These are phyloP conservation scores for Trichosporon sp. DNA, from an alignment of 1,284 basidiomycete species.

Conservation along the genomic window DNA sequence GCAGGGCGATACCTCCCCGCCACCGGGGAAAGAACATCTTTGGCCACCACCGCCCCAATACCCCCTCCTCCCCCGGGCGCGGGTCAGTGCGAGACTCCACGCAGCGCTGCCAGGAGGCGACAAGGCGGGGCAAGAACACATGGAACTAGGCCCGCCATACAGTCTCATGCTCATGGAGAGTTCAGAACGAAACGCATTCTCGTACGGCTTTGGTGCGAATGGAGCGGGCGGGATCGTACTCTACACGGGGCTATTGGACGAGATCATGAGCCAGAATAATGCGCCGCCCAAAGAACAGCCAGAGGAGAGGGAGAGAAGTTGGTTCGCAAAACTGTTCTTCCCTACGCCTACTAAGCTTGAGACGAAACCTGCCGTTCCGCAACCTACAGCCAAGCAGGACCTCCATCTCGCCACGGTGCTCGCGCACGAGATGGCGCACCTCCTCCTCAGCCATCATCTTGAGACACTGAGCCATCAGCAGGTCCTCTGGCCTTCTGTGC, in stretches of 20 bases:
- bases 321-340: constrained; percentile 21
- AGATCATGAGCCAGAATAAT: constrained; percentile 57
- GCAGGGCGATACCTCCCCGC: background rate
- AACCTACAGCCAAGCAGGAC: constrained; percentile 72
- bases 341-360: too few species aligned
- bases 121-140: constrained; percentile 33
- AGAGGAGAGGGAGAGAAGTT: constrained; percentile 7
- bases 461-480: constrained; percentile 77
- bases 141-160: constrained; percentile 69
- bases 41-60: constrained; percentile 38
- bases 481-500: constrained; percentile 69
- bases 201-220: constrained; percentile 82
- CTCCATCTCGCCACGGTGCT: constrained; percentile 75
- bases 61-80: constrained; percentile 43
- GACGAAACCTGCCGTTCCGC: too few species aligned
- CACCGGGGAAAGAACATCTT: background rate
- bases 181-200: constrained; percentile 77
- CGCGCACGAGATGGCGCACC: constrained; percentile 80
- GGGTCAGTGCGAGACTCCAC: constrained; percentile 42
- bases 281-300: constrained; percentile 14
- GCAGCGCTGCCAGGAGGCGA: constrained; percentile 37
- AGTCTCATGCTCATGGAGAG: constrained; percentile 76
- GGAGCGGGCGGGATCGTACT: constrained; percentile 84
- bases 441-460: constrained; percentile 79
- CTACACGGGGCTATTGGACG: constrained; percentile 78